Conservation (phyloP, 2,329 filamentous ascomycete species). For the Penicillium vulpinum region DNA sequence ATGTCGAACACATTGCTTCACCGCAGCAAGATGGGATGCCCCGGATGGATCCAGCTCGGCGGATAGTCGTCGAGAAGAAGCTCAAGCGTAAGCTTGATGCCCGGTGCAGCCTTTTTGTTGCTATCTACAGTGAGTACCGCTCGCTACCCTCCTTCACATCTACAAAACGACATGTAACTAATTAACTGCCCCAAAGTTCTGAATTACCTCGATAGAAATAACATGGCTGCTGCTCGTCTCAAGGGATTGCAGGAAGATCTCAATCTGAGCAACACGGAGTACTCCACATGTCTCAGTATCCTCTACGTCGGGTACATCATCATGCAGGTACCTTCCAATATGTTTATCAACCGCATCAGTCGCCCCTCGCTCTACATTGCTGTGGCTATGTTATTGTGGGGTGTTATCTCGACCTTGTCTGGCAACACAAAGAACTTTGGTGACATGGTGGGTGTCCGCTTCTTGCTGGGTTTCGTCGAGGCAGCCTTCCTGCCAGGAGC, state of each 20-base stretch:
- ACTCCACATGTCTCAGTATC: conserved; percentile 46
- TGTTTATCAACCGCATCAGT: conserved; percentile 49
- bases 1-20: conserved; percentile 20
- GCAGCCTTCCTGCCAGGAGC: conserved; percentile 43
- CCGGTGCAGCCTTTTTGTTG: conserved; percentile 27
- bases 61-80: conserved; percentile 25
- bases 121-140: conserved; percentile 21
- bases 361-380: conserved; percentile 48
- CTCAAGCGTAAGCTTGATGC: conserved; percentile 31
- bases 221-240: conserved; percentile 43
- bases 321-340: conserved; percentile 50
- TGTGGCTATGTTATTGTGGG: conserved; percentile 57
- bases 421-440: conserved; percentile 44
- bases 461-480: conserved; percentile 42
- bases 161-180: no score
- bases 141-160: no score
- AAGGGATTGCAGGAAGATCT: conserved; percentile 43
- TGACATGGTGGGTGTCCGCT: conserved; percentile 40
- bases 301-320: conserved; percentile 50
- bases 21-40: conserved; percentile 4
- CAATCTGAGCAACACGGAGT: conserved; percentile 37
- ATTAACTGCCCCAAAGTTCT: conserved; percentile 17
- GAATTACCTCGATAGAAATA: conserved; percentile 46
- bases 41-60: conserved; percentile 25
- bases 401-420: conserved; percentile 59